Base-by-base conservation (phyloP, 352 stramenopile genomes). In the Blastocystis sp. region DNA sequence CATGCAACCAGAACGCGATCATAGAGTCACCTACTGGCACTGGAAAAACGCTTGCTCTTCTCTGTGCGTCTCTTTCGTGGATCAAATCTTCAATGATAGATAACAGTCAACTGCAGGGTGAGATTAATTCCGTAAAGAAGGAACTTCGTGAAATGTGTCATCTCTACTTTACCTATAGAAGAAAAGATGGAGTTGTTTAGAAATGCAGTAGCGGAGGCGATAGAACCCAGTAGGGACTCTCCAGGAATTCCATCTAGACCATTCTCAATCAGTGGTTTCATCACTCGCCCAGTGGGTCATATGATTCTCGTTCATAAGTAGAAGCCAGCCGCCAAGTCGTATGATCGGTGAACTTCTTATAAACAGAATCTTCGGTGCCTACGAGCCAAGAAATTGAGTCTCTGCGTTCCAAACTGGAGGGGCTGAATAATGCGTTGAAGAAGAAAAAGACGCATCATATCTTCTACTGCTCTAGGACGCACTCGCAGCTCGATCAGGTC, bases 11-110 rank as follows among this genome's bases (percentile, higher is more conserved):
- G 87, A 96, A 98, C 79, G 95, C 95, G n/a, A 95, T 98, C 73
- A 93, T 98, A n/a, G 95, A 98, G 91, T 96, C 93, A 87, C 95
- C 95, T 62, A 98, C 95, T 37, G 95, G 95, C 66, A 98, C 95
- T 0, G 95, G 95, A 90, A 98, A 98, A 94, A 98, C 95, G 20
- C 91, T 97, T 0, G 95, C 93, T 90, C 90, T 98, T 70, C 90
- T 97, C 20, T 97, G 94, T 65, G 93, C 94, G 68, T 94, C 94
- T 41, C 87, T 98, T 34, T 93, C 92, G 26, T 98, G 95, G 91
- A 47, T 90, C 53, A 62, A 90, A 62, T 53, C 65, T 37, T 39
- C 90, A 34, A 24, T 90, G 76, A 37, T 34, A 62, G 20, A 90
- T 30, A 30, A 90, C 18, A 20, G 26, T 39, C 50, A 87, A 43